These are phyloP conservation scores for Malus hybrid DNA, from an alignment of 331 rosid species.

Conservation along the genomic window DNA sequence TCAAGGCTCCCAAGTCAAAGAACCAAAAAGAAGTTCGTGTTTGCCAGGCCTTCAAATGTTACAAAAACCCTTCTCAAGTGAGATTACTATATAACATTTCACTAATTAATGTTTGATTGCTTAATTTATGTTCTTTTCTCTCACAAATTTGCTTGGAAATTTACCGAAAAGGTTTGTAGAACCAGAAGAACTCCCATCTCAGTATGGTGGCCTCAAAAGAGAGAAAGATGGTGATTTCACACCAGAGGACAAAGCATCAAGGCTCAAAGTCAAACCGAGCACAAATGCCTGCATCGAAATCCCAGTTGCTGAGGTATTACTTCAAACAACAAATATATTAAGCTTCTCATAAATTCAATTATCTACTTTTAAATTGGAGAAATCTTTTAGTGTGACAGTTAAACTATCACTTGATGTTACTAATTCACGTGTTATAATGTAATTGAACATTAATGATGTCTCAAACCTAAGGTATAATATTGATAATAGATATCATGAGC, in stretches of 20 bases:
- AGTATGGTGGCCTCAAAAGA: constrained; percentile 78
- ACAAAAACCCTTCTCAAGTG: constrained; percentile 74
- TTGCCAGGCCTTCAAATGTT: constrained; percentile 49
- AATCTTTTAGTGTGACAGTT: too few relatives aligned
- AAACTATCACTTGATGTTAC: too few relatives aligned
- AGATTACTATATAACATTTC: constrained; percentile 6
- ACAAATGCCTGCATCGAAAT: constrained; percentile 35
- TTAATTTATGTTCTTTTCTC: not conserved
- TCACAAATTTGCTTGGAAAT: not conserved
- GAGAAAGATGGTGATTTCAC: constrained; percentile 56
- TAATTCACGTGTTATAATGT: too few relatives aligned
- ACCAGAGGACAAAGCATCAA: constrained; percentile 35
- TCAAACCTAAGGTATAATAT: too few relatives aligned
- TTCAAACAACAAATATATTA: not conserved
- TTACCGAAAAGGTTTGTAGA: constrained; percentile 42
- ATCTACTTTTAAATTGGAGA: too few relatives aligned
- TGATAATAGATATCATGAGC: too few relatives aligned
- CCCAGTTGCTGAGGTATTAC: constrained; percentile 18
- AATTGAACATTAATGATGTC: too few relatives aligned
- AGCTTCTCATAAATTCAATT: too few relatives aligned
- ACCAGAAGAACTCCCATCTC: constrained; percentile 65
- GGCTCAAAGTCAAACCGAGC: constrained; percentile 36
- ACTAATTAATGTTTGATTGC: not conserved
- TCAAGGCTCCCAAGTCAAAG: constrained; percentile 41
- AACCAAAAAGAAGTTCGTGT: constrained; percentile 45